Evolutionary conservation across 345 rosid species (phyloP), one percentile per base, ranked within the genome.

Genomic region (Boechera divaricarpa): DNA sequence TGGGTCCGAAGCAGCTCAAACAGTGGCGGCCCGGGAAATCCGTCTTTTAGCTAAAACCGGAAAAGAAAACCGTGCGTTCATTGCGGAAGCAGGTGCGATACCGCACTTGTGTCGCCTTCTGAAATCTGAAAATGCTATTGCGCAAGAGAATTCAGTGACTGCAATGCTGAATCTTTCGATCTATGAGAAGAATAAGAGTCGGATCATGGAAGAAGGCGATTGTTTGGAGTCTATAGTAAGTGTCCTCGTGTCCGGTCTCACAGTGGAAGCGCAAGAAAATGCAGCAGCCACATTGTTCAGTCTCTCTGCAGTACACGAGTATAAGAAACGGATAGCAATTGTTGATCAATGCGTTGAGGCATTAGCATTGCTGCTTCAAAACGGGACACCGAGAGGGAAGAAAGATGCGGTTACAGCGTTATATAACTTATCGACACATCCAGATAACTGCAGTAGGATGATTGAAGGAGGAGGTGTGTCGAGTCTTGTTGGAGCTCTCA

Each of bases 221-320:
- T 96, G 97, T 77, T 80, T 96, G 70, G 82, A 82, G 66, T 86
- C 93, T 2, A 87, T 93, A 10, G 93, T 93, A 6, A 84, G 84
- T 12, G 97, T 91, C 6, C 80, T 93, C 64, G 89, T 87, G 42
- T 79, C 78, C 4, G 98, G 99, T 45, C 83, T 86, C 29, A 88
- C 98, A 9, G 90, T 87, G 16, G 94, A 90, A 57, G 93, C 94
- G 0, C 90, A 91, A 81, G 96, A 96, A 81, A 96, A 96, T 53
- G 99, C 98, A 15, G 97, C 98, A 2, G 98, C 98, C 0, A 93
- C 98, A 9, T 71, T 96, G 79, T 93, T 96, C 49, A 96, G 98
- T 82, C 85, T 96, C 53, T 93, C 96, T 35, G 89, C 97, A 0
- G 94, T 96, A 63, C 97, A 93, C 44, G 96, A 90, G 59, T 91